Evolutionary conservation across 2,329 filamentous ascomycete genomes (phyloP), one percentile per base, ranked within the genome.

Genomic region (Graphiopsis chlorocephala): DNA sequence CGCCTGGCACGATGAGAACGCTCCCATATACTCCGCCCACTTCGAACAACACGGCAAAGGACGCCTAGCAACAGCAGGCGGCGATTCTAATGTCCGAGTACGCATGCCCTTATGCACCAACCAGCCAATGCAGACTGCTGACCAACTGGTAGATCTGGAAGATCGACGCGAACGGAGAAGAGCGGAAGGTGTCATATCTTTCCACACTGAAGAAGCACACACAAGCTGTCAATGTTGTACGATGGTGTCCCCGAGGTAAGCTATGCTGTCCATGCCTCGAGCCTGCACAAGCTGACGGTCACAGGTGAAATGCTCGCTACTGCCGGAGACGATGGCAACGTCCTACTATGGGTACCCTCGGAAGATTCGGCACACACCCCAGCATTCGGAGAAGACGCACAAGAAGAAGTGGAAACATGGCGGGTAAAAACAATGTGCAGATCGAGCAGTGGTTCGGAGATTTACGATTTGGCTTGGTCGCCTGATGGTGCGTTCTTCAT

Each of bases 381-480:
- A 53, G 76, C 80, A 45, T 91, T 97, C 74, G 60, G 48, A 25
- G 91, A 93, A 73, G 93, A 97, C 72, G 87, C 86, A 57, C 84
- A 89, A 63, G 95, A 97, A 72, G 95, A 99, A 77, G 96, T 97
- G 78, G 95, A 99, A 79, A 91, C 91, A 70, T 99, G 95, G 95
- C 86, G 94, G 67, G 90, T 94, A 68, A 98, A 96, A 80, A 92
- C 97, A 76, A 98, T 98, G 95, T 98, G 93, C 78, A 88, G 95
- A 67, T 96, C 93, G 53, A 92, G 91, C 67, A 74, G 67, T 35
- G 94, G 93, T 38, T 92, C 93, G 12, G 95, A 99, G 78, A 98
- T 99, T 70, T 99, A 99, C 79, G 95, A 99, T 78, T 82, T 99
- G 64, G 95, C 95, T 59, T 99, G 95, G 96, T 98, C 95, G 57